Base-by-base conservation (phyloP, 1,284 basidiomycete species). In the Volvariella surrecta region DNA sequence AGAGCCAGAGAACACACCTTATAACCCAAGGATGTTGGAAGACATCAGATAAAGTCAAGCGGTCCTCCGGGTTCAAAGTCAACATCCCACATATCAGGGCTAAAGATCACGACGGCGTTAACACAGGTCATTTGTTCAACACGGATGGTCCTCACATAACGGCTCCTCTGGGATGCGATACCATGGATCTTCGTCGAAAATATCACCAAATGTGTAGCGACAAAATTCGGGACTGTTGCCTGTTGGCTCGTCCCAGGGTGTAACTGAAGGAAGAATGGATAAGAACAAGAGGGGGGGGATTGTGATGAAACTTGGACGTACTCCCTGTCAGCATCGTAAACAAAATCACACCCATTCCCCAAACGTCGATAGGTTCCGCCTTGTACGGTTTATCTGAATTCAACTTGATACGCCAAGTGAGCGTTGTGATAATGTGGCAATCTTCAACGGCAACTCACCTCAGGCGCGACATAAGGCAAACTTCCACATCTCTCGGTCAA, bases 241-340 rank as follows among this genome's bases (percentile, higher is more conserved):
- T 0, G 92, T 92, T 2, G 95, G 93, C 58, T 96, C 89, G 57
- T 98, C 95, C 95, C 95, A 99, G 1, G 95, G 96, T 0, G 95
- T 98, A 58, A 96, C 92, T 96, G 45, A 0, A 39, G 22, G 4
- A 13, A 40, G 35, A 21, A 37, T 24, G 11, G 13, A 46, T 42
- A 49, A 30, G 16, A 34, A 7, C 3, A 28, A 6, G 24, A 6
- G 24, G 24, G 24, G 11, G 6, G 6, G 24, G 24, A 28, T 6
- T 11, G 24, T 28, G 24, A 6, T 6, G 11, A 11, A 28, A 28
- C 11, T 6, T 28, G 28, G 2, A 75, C 90, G 53, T 59, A 94
- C 93, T 98, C 41, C 95, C 95, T 3, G 81, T 84, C 0, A 99
- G 72, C 47, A 98, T 67, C 0, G 95, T 92, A 58, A 91, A 98